These are phyloP conservation scores for Globisporangium heterothallicum DNA, from an alignment of 352 stramenopile species.

Conservation along the genomic window DNA sequence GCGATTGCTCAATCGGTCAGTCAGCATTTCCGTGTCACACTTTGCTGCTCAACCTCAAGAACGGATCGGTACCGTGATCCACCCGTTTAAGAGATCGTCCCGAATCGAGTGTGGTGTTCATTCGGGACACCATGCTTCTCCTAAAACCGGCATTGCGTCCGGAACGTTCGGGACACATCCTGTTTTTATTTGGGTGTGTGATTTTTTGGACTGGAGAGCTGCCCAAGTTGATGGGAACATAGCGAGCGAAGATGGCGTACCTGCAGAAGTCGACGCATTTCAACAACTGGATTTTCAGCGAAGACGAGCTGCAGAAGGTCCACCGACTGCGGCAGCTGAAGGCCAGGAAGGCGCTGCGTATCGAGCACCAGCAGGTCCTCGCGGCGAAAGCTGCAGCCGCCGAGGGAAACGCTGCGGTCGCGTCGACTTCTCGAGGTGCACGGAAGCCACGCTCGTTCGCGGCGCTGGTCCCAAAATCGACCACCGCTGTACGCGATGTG, in stretches of 20 bases:
- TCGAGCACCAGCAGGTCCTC: slow-evolving; percentile 49
- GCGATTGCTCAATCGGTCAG: too few species aligned
- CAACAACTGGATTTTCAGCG: slow-evolving; percentile 85
- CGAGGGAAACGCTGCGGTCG: background rate
- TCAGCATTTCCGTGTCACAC: too few species aligned
- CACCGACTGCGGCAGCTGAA: slow-evolving; percentile 64
- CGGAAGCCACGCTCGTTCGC: slow-evolving; percentile 81
- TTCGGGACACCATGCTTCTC: too few species aligned
- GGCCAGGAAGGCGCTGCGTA: slow-evolving; percentile 43
- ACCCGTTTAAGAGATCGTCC: too few species aligned
- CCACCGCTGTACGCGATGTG: slow-evolving; percentile 49
- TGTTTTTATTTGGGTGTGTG: background rate
- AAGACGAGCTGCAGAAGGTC: slow-evolving; percentile 51
- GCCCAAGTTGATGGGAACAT: too few species aligned
- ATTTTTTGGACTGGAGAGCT: too few species aligned
- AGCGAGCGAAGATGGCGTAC: slow-evolving; percentile 57
- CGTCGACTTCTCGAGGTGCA: slow-evolving; percentile 15
- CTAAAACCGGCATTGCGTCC: too few species aligned
- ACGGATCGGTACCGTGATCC: too few species aligned
- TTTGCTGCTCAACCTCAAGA: too few species aligned
- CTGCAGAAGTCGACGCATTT: slow-evolving; percentile 82
- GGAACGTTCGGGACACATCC: background rate
- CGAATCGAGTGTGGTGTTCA: too few species aligned
- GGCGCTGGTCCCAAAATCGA: slow-evolving; percentile 57
- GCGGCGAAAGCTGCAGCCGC: slow-evolving; percentile 18